Conservation (phyloP, 805 yeast genomes). For the Wickerhamiella spandovensis region DNA sequence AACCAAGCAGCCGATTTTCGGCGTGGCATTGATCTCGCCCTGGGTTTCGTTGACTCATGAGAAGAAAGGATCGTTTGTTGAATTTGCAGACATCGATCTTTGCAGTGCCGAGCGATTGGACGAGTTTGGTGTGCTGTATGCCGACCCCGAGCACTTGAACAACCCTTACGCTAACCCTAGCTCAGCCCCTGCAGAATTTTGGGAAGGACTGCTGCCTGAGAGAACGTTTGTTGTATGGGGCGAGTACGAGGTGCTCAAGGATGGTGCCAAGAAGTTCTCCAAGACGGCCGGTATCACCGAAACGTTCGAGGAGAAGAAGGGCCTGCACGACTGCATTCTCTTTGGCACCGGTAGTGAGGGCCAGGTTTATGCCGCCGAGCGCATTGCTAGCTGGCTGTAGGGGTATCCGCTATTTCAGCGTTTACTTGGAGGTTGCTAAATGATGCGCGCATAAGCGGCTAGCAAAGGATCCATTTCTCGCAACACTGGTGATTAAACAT, state of each 20-base stretch:
- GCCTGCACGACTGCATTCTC: slow-evolving; percentile 18
- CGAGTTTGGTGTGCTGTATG: slow-evolving; percentile 2
- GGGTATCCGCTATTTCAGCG: background rate
- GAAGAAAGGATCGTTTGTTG: background rate
- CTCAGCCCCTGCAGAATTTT: slow-evolving; percentile 1
- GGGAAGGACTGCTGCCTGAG: slow-evolving; percentile 10
- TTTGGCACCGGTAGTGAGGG: background rate
- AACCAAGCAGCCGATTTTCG: slow-evolving; percentile 5
- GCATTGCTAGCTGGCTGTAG: background rate
- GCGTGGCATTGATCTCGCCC: slow-evolving; percentile 11
- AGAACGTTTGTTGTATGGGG: slow-evolving; percentile 15
- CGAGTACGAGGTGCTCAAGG: slow-evolving; percentile 10
- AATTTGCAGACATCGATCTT: background rate
- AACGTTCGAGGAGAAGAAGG: slow-evolving; percentile 14
- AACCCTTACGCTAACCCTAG: slow-evolving; percentile 3
- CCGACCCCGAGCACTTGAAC: background rate
- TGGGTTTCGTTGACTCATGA: slow-evolving; percentile 4
- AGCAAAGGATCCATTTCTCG: too few relatives aligned
- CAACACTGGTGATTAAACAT: too few relatives aligned
- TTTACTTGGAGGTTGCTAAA: too few relatives aligned
- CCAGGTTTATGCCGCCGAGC: background rate
- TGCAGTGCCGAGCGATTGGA: background rate
- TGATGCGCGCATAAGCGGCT: too few relatives aligned
- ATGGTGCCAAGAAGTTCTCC: slow-evolving; percentile 9
- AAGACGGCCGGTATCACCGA: slow-evolving; percentile 5